A percentile compares a stretch with the other conserved stretches of the same genome.
Conservation (phyloP, 441 rosid genomes). For the Populus tomentosa region DNA sequence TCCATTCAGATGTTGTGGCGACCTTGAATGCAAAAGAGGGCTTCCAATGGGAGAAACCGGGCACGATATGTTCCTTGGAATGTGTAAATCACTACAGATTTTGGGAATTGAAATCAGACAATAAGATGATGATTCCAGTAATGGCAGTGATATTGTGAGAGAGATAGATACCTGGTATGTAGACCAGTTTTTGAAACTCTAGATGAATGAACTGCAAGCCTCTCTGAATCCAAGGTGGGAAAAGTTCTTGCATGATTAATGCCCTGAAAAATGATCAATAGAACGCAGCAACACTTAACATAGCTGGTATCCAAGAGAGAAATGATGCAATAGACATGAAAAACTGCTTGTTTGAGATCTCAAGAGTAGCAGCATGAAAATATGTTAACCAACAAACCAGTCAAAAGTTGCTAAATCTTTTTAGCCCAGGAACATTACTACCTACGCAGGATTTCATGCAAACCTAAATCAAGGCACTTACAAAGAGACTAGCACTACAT, state of each 20-base stretch:
- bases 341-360: not conserved
- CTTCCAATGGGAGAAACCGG: conserved; percentile 71
- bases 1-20: conserved; percentile 56
- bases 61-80: conserved; percentile 53
- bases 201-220: conserved; percentile 48
- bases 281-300: conserved; percentile 8
- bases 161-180: conserved; percentile 37
- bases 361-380: not conserved
- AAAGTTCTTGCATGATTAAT: conserved; percentile 40
- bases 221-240: conserved; percentile 48
- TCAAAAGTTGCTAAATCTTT: not conserved
- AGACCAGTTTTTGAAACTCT: conserved; percentile 37
- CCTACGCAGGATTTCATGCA: not conserved
- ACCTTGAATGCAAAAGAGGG: conserved; percentile 61
- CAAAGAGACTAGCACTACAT: not conserved
- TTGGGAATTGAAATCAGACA: conserved; percentile 22
- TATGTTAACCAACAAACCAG: not conserved
- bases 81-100: conserved; percentile 39
- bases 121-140: not conserved
- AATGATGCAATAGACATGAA: not conserved
- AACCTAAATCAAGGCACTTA: not conserved
- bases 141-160: not conserved
- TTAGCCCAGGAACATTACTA: not conserved
- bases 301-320: not conserved
- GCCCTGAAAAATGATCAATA: conserved; percentile 36